Conservation (phyloP, 2,329 filamentous ascomycete genomes). For the Ophiostoma ips region DNA sequence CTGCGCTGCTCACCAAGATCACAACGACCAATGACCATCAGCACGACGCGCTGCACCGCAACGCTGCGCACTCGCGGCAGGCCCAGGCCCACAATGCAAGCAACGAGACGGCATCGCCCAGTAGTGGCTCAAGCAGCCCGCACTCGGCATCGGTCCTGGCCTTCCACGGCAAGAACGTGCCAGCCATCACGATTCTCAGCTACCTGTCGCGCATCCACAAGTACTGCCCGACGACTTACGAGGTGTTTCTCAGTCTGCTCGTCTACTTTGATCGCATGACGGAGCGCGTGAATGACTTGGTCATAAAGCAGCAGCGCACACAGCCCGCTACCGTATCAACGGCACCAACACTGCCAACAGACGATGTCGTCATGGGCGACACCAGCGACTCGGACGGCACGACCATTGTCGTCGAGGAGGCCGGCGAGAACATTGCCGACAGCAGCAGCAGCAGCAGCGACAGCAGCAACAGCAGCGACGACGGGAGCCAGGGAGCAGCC, state of each 20-base stretch:
- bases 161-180: slow-evolving; percentile 96
- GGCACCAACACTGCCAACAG: slow-evolving; percentile 9
- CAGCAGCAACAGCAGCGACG: slow-evolving; percentile 10
- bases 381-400: slow-evolving; percentile 18
- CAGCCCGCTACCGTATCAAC: slow-evolving; percentile 8
- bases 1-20: slow-evolving; percentile 89
- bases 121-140: slow-evolving; percentile 23
- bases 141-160: slow-evolving; percentile 61
- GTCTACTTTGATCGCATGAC: slow-evolving; percentile 99
- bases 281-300: slow-evolving; percentile 76
- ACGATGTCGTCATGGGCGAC: background rate
- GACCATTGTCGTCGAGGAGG: slow-evolving; percentile 26
- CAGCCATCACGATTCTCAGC: slow-evolving; percentile 90
- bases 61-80: slow-evolving; percentile 43
- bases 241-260: slow-evolving; percentile 87
- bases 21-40: slow-evolving; percentile 92
- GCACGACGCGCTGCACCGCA: slow-evolving; percentile 77
- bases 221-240: slow-evolving; percentile 96
- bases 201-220: slow-evolving; percentile 95
- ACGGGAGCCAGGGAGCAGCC: background rate
- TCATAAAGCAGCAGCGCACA: slow-evolving; percentile 49
- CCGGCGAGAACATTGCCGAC: slow-evolving; percentile 37
- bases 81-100: slow-evolving; percentile 24
- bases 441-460: slow-evolving; percentile 17
- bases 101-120: slow-evolving; percentile 17